Conservation (phyloP, 1,284 basidiomycete genomes). For the Cerrena zonata region DNA sequence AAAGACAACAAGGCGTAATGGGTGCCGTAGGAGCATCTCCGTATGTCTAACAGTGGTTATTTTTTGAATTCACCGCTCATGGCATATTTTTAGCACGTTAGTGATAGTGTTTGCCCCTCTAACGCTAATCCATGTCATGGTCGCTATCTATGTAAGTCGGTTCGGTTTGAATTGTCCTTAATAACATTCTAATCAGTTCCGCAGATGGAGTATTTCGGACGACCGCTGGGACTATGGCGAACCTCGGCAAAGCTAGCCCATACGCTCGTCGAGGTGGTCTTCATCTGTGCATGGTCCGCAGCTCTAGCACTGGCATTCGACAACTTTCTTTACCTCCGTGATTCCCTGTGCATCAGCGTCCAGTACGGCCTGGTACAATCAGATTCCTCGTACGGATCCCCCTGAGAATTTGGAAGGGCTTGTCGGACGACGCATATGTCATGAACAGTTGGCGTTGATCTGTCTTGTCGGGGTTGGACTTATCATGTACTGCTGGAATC, state of each 20-base stretch:
- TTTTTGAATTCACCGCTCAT: slow-evolving; percentile 8
- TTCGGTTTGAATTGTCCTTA: not conserved
- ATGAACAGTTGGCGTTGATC: slow-evolving; percentile 68
- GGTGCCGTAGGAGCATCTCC: slow-evolving; percentile 78
- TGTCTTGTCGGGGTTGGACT: slow-evolving; percentile 71
- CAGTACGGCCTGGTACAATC: slow-evolving; percentile 65
- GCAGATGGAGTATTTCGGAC: slow-evolving; percentile 85
- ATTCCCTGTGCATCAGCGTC: slow-evolving; percentile 66
- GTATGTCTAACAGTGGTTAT: slow-evolving; percentile 38
- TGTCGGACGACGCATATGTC: slow-evolving; percentile 58
- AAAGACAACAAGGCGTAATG: slow-evolving; percentile 45
- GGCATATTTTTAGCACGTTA: slow-evolving; percentile 62
- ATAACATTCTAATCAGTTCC: slow-evolving; percentile 7
- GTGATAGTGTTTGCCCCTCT: slow-evolving; percentile 84
- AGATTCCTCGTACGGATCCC: slow-evolving; percentile 44
- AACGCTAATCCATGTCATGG: slow-evolving; percentile 81
- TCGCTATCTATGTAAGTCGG: slow-evolving; percentile 65
- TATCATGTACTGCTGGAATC: slow-evolving; percentile 71
- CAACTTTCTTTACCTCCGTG: slow-evolving; percentile 84
- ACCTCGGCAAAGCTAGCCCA: slow-evolving; percentile 78
- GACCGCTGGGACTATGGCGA: slow-evolving; percentile 84
- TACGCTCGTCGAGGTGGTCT: slow-evolving; percentile 77
- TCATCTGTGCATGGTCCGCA: slow-evolving; percentile 90
- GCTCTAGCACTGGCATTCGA: slow-evolving; percentile 82
- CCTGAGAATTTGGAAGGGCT: slow-evolving; percentile 32